Conservation (phyloP, 1,284 basidiomycete species). For the Cronartium ribicola region DNA sequence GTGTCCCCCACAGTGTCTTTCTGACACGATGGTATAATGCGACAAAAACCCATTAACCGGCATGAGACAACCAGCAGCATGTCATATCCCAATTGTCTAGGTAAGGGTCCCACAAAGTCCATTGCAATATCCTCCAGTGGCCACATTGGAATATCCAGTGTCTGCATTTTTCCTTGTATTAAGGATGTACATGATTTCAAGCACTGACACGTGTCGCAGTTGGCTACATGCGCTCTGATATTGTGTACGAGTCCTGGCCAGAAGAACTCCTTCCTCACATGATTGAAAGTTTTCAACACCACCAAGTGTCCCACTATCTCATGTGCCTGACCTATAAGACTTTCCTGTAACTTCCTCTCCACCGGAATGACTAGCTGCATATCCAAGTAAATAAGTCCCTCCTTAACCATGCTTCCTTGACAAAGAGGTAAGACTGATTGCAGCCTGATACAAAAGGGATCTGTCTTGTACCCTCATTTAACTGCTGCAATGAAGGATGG, state of each 20-base stretch:
- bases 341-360: background rate
- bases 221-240: background rate
- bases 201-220: background rate
- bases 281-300: background rate
- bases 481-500: background rate
- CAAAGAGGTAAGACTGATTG: background rate
- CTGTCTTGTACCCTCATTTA: background rate
- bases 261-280: background rate
- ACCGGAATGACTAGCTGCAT: background rate
- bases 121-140: conserved; percentile 3
- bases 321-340: conserved; percentile 3
- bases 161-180: conserved; percentile 3
- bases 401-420: background rate
- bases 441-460: conserved; percentile 12
- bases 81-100: background rate
- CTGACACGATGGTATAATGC: conserved; percentile 5
- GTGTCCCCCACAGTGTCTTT: conserved; percentile 14
- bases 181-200: background rate
- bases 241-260: background rate
- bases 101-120: conserved; percentile 18
- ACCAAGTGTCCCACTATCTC: background rate
- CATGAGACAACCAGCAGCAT: conserved; percentile 4
- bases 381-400: conserved; percentile 9
- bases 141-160: background rate
- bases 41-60: background rate